A percentile compares a stretch with the other conserved stretches of the same genome.
These are phyloP conservation scores for Vigna angularis DNA, from an alignment of 306 rosid species.

Conservation along the genomic window DNA sequence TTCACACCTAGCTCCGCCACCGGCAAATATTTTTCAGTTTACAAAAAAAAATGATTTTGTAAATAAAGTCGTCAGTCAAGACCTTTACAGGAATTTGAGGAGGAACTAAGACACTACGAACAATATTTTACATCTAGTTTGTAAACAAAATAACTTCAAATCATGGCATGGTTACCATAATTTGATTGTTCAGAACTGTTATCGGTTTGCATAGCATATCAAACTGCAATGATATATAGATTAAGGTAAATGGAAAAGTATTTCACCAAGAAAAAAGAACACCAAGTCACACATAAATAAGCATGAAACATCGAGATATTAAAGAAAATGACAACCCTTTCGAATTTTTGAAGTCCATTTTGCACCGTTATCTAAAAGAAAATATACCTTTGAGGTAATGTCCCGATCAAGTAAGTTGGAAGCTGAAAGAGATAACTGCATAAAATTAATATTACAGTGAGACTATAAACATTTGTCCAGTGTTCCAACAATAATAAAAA, in stretches of 20 bases:
- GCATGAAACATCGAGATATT: not conserved
- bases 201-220: not conserved
- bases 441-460: slow-evolving; percentile 34
- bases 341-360: not conserved
- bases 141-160: not conserved
- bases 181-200: not conserved
- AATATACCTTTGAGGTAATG: slow-evolving; percentile 56
- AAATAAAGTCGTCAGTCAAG: not conserved
- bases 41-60: not conserved
- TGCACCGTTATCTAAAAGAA: slow-evolving; percentile 7
- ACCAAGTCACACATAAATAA: slow-evolving; percentile 2
- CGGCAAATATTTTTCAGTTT: no score
- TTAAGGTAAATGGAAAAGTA: not conserved
- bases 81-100: not conserved
- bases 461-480: slow-evolving; percentile 33
- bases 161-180: not conserved
- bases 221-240: no score
- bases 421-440: slow-evolving; percentile 76
- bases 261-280: not conserved
- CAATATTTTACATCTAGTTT: not conserved
- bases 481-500: slow-evolving; percentile 10
- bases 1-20: no score
- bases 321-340: not conserved
- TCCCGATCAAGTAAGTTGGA: slow-evolving; percentile 69
- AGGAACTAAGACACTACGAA: slow-evolving; percentile 6